Evolutionary conservation across 2,329 filamentous ascomycete genomes (phyloP).

Genomic region (Hymenoscyphus scutula): DNA sequence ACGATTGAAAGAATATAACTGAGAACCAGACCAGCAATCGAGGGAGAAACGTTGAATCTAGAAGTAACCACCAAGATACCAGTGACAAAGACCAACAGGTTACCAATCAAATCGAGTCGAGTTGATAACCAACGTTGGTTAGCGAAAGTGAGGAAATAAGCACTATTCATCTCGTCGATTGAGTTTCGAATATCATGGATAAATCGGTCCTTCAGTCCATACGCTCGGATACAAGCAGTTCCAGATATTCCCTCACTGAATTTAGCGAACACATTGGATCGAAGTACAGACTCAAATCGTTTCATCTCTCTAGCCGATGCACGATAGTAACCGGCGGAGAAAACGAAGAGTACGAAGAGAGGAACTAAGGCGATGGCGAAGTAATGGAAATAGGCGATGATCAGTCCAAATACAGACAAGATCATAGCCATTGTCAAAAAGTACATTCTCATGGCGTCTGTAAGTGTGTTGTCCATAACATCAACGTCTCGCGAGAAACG

Average conservation of each 20-base stretch:
- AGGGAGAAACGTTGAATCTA: conserved; percentile 79
- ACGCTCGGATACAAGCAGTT: conserved; percentile 82
- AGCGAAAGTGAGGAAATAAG: conserved; percentile 92
- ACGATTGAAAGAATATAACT: conserved; percentile 93
- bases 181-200: conserved; percentile 64
- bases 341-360: conserved; percentile 73
- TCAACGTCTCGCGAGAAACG: conserved; percentile 94
- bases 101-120: conserved; percentile 81
- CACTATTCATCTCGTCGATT: conserved; percentile 89
- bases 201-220: conserved; percentile 78
- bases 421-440: conserved; percentile 82
- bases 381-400: conserved; percentile 94
- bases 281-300: conserved; percentile 84
- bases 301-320: conserved; percentile 92
- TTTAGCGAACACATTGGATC: conserved; percentile 84
- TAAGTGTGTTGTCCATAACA: conserved; percentile 91
- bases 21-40: conserved; percentile 81
- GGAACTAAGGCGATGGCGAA: conserved; percentile 63
- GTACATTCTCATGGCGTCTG: conserved; percentile 90
- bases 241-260: conserved; percentile 88
- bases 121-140: conserved; percentile 93
- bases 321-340: conserved; percentile 84
- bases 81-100: conserved; percentile 78
- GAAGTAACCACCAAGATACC: conserved; percentile 91
- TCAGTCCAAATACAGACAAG: conserved; percentile 77